Percentiles rank a stretch among this genome's conserved stretches.
These are phyloP conservation scores for Thuja plicata DNA, from an alignment of 83 land plant genomes.

Conservation along the genomic window DNA sequence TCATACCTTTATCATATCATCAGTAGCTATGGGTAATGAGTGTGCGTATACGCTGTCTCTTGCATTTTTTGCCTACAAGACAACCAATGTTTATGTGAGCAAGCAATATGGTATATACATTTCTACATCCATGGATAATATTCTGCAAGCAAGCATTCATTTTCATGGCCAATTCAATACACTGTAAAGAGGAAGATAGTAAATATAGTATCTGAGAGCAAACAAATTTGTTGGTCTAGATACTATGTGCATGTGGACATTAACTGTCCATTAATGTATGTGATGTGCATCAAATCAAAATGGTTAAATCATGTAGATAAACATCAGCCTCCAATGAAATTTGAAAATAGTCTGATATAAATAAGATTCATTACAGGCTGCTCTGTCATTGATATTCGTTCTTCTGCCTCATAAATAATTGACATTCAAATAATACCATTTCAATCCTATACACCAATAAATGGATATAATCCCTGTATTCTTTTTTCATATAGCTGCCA, in stretches of 20 bases:
- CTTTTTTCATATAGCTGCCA: background rate
- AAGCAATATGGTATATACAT: background rate
- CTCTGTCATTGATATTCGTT: background rate
- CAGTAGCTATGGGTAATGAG: background rate
- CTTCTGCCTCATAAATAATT: background rate
- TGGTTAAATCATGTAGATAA: background rate
- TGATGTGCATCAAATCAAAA: background rate
- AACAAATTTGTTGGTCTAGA: background rate
- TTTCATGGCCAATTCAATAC: background rate
- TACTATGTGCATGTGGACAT: background rate
- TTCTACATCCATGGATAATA: background rate
- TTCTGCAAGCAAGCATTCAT: background rate
- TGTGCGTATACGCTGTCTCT: slow-evolving; percentile 2
- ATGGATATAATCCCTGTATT: background rate
- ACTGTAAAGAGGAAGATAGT: background rate
- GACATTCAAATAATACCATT: background rate
- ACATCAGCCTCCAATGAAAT: background rate
- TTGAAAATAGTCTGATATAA: background rate
- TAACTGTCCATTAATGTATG: background rate
- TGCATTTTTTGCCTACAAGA: background rate
- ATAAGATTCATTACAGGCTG: background rate
- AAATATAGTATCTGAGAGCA: background rate
- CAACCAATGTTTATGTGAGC: background rate
- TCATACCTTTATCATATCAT: no score
- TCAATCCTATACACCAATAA: background rate